Evolutionary conservation across 495 filamentous ascomycete species (phyloP), one percentile per base, ranked within the genome.

Genomic region (Astrothelium macrocarpum): DNA sequence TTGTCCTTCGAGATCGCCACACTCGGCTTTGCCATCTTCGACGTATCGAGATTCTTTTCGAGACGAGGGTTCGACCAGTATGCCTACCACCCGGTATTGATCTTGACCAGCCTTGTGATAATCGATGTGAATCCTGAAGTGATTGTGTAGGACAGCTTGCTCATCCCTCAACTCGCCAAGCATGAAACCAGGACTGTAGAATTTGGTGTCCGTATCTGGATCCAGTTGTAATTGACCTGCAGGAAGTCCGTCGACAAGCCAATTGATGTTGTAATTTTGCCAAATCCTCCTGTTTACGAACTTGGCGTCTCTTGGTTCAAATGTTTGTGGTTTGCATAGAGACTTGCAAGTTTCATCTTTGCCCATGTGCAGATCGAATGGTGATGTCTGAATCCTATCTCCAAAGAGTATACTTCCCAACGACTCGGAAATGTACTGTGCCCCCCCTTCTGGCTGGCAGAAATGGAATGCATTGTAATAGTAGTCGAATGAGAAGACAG

Each of bases 341-440:
- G 79, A 75, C 74, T 93, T 91, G 79, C 94, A 98, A 0, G 84
- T 86, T 72, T 96, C 89, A 75, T 97, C 92, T 59, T 81, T 75
- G 56, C 69, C 80, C 91, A 96, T 97, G 60, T 84, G 81, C 25
- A 98, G 78, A 65, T 96, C 86, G 70, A 94, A 93, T 0, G 93
- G 88, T 10, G 92, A 96, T 1, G 89, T 91, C 73, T 87, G 87
- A 73, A 98, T 98, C 53, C 94, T 87, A 76, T 98, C 94, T 9
- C 94, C 94, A 65, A 98, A 98, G 26, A 98, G 72, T 68, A 98
- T 98, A 76, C 92, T 96, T 4, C 94, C 94, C 62, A 98, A 75
- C 36, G 91, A 96, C 77, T 96, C 92, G 36, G 87, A 84, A 1
- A 92, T 84, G 75, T 86, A 79, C 69, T 88, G 75, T 1, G 89